phyloP scores from a whole-genome alignment of 2,329 filamentous ascomycete species.

The Rhynchosporium graminicola region DNA sequence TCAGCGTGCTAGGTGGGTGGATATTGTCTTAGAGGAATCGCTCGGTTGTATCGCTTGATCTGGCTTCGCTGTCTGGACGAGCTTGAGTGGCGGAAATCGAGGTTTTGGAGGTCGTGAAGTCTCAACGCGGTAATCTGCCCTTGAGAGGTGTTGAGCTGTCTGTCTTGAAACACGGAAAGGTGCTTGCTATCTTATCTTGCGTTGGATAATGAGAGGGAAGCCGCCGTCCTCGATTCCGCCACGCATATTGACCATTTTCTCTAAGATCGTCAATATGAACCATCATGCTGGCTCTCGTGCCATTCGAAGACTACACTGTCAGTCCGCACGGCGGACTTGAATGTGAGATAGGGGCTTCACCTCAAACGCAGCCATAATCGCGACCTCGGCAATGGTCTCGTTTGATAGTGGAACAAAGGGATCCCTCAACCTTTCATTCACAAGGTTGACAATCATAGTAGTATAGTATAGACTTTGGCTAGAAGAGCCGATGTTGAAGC shows the following conservation, averaged over 20 bases:
- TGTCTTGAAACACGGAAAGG: not conserved
- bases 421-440: not conserved
- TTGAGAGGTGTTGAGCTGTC: too few relatives aligned
- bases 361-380: not conserved
- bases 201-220: slow-evolving; percentile 20
- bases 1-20: not conserved
- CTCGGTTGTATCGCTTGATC: not conserved
- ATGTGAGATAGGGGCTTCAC: not conserved
- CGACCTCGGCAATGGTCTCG: not conserved
- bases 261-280: slow-evolving; percentile 23
- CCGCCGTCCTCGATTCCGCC: slow-evolving; percentile 22
- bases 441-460: not conserved
- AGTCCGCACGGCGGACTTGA: not conserved
- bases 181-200: slow-evolving; percentile 20
- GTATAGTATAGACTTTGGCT: not conserved
- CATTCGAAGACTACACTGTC: slow-evolving; percentile 16
- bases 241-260: slow-evolving; percentile 22
- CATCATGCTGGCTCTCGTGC: slow-evolving; percentile 14
- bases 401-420: not conserved
- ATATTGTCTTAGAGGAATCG: not conserved
- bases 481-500: not conserved
- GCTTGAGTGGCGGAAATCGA: not conserved
- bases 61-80: not conserved
- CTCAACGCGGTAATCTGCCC: not conserved
- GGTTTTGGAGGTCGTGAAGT: not conserved